Conservation (phyloP, 768 basidiomycete genomes). For the Filobasidium floriforme region DNA sequence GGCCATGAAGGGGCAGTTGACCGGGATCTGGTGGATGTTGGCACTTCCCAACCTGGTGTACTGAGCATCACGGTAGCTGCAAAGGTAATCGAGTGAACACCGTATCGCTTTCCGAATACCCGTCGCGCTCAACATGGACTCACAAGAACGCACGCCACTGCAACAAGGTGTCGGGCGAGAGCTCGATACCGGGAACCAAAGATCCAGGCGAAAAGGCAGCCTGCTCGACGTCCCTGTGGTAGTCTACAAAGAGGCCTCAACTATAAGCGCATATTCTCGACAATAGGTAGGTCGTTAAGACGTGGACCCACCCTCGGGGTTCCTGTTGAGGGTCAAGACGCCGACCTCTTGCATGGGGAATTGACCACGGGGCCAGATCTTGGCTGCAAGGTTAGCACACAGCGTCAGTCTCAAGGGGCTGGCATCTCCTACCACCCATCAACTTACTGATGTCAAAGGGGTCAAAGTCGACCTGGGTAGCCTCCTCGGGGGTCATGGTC, state of each 20-base stretch:
- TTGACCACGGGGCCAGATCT: constrained; percentile 26
- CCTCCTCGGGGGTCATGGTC: constrained; percentile 40
- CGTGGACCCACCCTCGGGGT: constrained; percentile 32
- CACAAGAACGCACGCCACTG: constrained; percentile 41
- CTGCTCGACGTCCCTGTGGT: constrained; percentile 44
- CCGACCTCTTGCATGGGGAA: constrained; percentile 41
- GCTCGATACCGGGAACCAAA: constrained; percentile 41
- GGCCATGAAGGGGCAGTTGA: constrained; percentile 20
- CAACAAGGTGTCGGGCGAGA: constrained; percentile 38
- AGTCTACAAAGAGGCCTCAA: not conserved
- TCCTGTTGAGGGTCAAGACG: constrained; percentile 32
- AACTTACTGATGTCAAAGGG: constrained; percentile 36
- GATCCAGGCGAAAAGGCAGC: constrained; percentile 37
- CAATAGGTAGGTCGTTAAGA: constrained; percentile 1
- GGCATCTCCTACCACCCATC: not conserved
- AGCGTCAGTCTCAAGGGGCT: not conserved
- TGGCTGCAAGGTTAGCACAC: constrained; percentile 1
- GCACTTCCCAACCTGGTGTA: constrained; percentile 33
- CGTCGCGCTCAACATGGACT: not conserved
- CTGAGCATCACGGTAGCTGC: constrained; percentile 39
- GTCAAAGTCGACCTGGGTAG: constrained; percentile 30
- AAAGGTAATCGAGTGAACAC: not conserved
- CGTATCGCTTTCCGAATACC: not conserved
- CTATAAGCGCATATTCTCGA: not conserved
- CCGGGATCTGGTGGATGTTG: constrained; percentile 41